Evolutionary conservation across 371 early-diverging fungal genomes (phyloP), one percentile per base, ranked within the genome.

Genomic region (Dichotomocladium elegans): DNA sequence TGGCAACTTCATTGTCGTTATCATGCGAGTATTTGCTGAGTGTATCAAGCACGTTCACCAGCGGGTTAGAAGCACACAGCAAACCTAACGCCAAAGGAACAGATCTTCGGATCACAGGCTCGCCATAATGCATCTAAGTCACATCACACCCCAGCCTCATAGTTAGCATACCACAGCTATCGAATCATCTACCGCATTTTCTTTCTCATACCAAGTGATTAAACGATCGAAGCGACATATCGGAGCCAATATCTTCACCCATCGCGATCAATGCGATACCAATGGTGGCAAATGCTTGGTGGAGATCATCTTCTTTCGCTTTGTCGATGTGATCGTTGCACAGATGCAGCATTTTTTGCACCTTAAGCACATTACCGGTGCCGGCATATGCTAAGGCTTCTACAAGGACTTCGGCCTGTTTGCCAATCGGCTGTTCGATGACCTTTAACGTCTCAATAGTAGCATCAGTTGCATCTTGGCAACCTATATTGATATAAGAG

Each of bases 1-100:
- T 68, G 21, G 99, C 94, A 17, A 98, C 97, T 30, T 95, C 91
- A 26, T 79, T 68, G 66, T 98, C 99, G 55, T 91, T 91, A 72
- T 96, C 98, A 77, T 99, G 99, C 28, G 98, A 93, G 73, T 91
- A 93, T 77, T 93, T 97, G 70, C 91, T 91, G 35, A 99, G 86
- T 17, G 91, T 90, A 55, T 99, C 99, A 19, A 99, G 77, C 25
- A 99, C 90, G 40, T 79, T 76, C 6, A 92, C 89, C 17, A 89
- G 72, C 22, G 99, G 99, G 70, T 96, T 97, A 17, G 99, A 98
- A 10, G 98, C 92, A 64, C 94, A 98, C 28, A 98, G 79, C 27
- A 99, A 70, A 42, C 94, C 96, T 42, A 98, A 84, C 9, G 97
- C 99, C 40, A 99, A 75, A 24, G 99, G 99, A 34, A 99, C 94